These are phyloP conservation scores for Phanerochaete sordida DNA, from an alignment of 768 basidiomycete genomes.

Conservation along the genomic window DNA sequence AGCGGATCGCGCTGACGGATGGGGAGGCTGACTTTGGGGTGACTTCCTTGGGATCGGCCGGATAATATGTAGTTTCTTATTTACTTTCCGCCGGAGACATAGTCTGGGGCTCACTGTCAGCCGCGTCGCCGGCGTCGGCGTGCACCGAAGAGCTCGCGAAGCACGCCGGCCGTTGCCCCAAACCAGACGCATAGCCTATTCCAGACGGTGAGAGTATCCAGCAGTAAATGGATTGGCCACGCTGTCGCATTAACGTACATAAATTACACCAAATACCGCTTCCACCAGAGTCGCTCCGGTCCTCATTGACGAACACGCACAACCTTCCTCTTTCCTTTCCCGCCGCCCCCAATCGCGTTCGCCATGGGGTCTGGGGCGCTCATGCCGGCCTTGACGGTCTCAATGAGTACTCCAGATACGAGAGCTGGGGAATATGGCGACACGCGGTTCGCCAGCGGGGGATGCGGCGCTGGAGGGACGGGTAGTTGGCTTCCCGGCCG, in stretches of 20 bases:
- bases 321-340: constrained; percentile 81
- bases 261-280: background rate
- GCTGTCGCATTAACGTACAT: background rate
- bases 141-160: too few relatives aligned
- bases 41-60: too few relatives aligned
- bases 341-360: constrained; percentile 35
- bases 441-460: constrained; percentile 67
- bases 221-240: background rate
- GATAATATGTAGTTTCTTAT: too few relatives aligned
- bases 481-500: constrained; percentile 44
- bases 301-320: constrained; percentile 62
- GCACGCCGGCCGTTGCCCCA: too few relatives aligned
- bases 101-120: too few relatives aligned
- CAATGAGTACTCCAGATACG: constrained; percentile 73
- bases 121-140: too few relatives aligned
- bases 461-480: constrained; percentile 72
- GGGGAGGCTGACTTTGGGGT: too few relatives aligned
- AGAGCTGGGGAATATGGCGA: constrained; percentile 80
- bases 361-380: constrained; percentile 49
- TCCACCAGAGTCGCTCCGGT: background rate
- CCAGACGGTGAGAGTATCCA: background rate
- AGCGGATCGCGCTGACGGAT: too few relatives aligned
- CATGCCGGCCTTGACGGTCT: constrained; percentile 85
- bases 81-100: too few relatives aligned
- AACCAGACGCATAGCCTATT: too few relatives aligned